Base-by-base conservation (phyloP, 78 protist genomes). In the Pigoraptor vietnamica region DNA sequence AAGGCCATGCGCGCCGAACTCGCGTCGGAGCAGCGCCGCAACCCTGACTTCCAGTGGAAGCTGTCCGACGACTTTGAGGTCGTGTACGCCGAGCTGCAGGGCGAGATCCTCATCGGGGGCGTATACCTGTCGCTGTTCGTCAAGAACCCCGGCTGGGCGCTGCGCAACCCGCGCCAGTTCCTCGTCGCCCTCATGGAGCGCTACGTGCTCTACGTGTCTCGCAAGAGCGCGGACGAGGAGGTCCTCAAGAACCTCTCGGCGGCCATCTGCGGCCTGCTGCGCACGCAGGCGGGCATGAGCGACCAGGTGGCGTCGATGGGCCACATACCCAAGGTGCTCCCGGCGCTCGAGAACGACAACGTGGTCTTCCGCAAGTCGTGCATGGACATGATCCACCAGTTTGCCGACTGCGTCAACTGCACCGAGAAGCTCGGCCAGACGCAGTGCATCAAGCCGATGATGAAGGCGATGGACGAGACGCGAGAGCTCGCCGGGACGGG, bases 111-210 rank as follows among this genome's bases (percentile, higher is more conserved):
- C 39, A 88, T 94, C 40, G 97, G 94, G 14, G 97, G 97, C 39
- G 97, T 96, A 1, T 96, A 86, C 89, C 55, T 94, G 36, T 93
- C 95, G 40, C 92, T 96, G 14, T 94, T 93, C 91, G 32, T 93
- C 24, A 82, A 81, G 84, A 95, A 96, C 82, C 97, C 97, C 0
- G 87, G 91, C 14, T 96, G 97, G 97, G 90, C 95, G 32, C 67
- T 96, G 10, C 92, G 97, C 36, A 92, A 94, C 39, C 97, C 97
- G 34, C 23, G 93, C 33, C 83, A 93, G 82, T 96, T 94, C 92
- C 40, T 91, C 55, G 39, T 86, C 24, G 96, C 91, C 2, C 91
- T 95, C 2, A 38, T 96, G 25, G 90, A 90, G 35, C 14, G 36
- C 88, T 93, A 79, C 6, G 21, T 93, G 38, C 32, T n/a, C 25